Evolutionary conservation across 1,284 basidiomycete genomes (phyloP).

Genomic region (Puccinia novopanici): DNA sequence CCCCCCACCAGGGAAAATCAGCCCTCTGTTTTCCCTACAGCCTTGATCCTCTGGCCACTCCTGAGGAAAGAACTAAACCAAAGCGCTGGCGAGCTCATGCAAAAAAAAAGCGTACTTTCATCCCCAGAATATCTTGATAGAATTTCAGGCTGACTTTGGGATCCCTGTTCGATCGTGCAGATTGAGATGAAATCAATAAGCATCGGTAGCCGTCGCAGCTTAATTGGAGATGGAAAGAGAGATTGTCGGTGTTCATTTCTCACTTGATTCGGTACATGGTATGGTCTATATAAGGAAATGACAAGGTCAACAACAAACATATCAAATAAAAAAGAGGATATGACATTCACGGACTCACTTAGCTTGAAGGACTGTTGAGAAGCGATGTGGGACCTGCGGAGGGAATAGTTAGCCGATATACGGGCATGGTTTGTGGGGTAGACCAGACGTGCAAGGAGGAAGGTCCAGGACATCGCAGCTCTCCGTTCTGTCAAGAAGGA

Average conservation of each 20-base stretch:
- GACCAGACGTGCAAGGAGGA: not conserved
- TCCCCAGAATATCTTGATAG: slow-evolving; percentile 69
- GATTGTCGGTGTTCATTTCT: not conserved
- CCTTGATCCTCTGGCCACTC: no score
- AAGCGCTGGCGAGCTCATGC: no score
- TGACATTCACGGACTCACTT: slow-evolving; percentile 2
- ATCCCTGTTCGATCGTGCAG: slow-evolving; percentile 68
- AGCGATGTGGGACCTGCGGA: slow-evolving; percentile 33
- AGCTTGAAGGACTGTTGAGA: slow-evolving; percentile 37
- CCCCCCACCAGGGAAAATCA: not conserved
- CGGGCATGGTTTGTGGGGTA: not conserved
- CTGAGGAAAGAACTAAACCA: no score
- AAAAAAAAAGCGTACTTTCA: slow-evolving; percentile 67
- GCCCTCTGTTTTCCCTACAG: no score
- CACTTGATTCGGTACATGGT: slow-evolving; percentile 49
- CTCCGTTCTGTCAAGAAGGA: not conserved
- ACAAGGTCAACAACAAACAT: not conserved
- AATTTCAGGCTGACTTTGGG: slow-evolving; percentile 68
- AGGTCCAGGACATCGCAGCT: not conserved
- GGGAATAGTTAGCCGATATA: not conserved
- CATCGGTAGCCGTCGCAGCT: not conserved
- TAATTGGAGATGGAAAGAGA: not conserved
- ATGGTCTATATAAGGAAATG: slow-evolving; percentile 26
- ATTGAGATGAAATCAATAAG: not conserved
- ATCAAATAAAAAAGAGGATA: not conserved